Conservation (phyloP, 2,329 filamentous ascomycete species). For the Torrubiella hemipterigena region DNA sequence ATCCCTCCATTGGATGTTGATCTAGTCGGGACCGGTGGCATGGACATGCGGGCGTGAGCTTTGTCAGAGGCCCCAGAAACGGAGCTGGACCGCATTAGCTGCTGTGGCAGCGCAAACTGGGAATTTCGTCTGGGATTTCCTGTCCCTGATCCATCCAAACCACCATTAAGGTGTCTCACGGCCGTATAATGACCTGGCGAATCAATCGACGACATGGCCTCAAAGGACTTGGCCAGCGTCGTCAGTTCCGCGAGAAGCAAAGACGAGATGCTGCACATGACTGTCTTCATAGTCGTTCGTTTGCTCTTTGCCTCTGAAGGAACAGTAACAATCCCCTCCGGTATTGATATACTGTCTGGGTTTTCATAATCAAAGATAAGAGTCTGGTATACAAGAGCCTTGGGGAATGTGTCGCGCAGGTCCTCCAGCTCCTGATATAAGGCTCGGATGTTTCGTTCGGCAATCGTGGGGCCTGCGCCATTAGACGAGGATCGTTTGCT, state of each 20-base stretch:
- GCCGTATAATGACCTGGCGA: constrained; percentile 50
- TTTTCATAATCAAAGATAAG: constrained; percentile 65
- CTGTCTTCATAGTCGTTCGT: constrained; percentile 68
- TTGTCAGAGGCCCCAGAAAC: constrained; percentile 43
- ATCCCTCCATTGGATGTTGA: constrained; percentile 28
- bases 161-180: constrained; percentile 28
- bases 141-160: constrained; percentile 23
- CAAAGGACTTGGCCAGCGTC: constrained; percentile 58
- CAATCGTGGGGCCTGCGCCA: constrained; percentile 34
- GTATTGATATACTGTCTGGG: constrained; percentile 39
- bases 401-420: constrained; percentile 60
- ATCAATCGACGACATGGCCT: constrained; percentile 63
- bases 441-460: constrained; percentile 45
- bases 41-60: constrained; percentile 62
- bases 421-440: constrained; percentile 58
- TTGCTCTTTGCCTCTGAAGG: constrained; percentile 57
- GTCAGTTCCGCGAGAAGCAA: constrained; percentile 65
- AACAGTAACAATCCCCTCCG: constrained; percentile 58
- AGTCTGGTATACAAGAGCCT: constrained; percentile 65
- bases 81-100: constrained; percentile 39
- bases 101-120: constrained; percentile 31
- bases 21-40: constrained; percentile 53
- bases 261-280: constrained; percentile 69
- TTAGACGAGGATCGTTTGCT: constrained; percentile 42
- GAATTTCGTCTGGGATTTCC: constrained; percentile 39